A percentile compares a stretch with the other conserved stretches of the same genome.
Evolutionary conservation across 345 rosid species (phyloP).

Genomic region (Gossypium rotundifolium): DNA sequence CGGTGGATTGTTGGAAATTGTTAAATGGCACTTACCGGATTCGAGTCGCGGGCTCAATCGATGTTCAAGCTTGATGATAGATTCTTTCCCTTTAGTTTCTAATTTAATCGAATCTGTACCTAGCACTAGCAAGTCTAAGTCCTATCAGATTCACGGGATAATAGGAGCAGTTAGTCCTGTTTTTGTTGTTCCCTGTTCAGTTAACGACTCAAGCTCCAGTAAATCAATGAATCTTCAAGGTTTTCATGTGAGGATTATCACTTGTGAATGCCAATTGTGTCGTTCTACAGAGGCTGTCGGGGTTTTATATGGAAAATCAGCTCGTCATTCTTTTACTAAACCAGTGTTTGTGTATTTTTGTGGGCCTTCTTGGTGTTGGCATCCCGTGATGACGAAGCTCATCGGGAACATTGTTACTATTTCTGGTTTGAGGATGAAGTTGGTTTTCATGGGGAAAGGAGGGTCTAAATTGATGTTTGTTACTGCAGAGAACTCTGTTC

Average conservation of each 20-base stretch:
- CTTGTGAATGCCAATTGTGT: constrained; percentile 55
- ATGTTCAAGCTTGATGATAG: constrained; percentile 21
- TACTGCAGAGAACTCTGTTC: constrained; percentile 39
- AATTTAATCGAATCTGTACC: constrained; percentile 12
- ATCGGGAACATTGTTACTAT: constrained; percentile 41
- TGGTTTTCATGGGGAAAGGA: constrained; percentile 36
- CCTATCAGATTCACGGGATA: constrained; percentile 44
- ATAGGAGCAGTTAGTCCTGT: constrained; percentile 65
- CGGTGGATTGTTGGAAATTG: constrained; percentile 73
- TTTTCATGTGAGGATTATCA: constrained; percentile 46
- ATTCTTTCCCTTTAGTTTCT: constrained; percentile 40
- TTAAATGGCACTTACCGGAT: constrained; percentile 49
- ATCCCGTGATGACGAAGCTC: constrained; percentile 63
- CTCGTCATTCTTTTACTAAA: constrained; percentile 36
- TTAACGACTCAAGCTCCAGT: constrained; percentile 5
- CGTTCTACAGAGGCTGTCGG: constrained; percentile 14
- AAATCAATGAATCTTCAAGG: constrained; percentile 46
- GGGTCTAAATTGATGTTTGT: constrained; percentile 57
- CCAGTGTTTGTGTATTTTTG: constrained; percentile 51
- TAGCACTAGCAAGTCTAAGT: constrained; percentile 38
- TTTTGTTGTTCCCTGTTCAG: constrained; percentile 56
- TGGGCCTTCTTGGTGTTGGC: constrained; percentile 61
- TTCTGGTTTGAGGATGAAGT: constrained; percentile 62
- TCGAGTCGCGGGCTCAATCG: constrained; percentile 14
- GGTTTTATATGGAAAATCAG: neutral